These are phyloP conservation scores for Myotisia sp. DNA, from an alignment of 2,329 filamentous ascomycete genomes.

Conservation along the genomic window DNA sequence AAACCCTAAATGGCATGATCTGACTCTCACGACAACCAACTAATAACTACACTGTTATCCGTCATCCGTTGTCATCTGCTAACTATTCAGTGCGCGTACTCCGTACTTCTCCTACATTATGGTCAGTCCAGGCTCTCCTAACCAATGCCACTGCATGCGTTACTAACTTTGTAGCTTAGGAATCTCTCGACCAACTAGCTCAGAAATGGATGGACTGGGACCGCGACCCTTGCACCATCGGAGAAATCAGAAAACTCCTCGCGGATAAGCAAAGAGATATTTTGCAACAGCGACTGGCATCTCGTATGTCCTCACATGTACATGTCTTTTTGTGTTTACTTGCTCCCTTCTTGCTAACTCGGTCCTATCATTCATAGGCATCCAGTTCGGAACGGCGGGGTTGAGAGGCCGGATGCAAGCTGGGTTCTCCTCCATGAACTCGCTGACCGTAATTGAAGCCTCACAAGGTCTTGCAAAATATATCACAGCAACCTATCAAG, in stretches of 20 bases:
- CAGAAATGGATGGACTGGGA: conserved; percentile 46
- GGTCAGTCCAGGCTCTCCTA: too few relatives aligned
- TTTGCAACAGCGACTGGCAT: conserved; percentile 39
- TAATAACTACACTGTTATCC: too few relatives aligned
- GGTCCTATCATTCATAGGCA: conserved; percentile 25
- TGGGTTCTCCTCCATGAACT: conserved; percentile 49
- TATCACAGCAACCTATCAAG: conserved; percentile 33
- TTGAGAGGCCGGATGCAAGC: conserved; percentile 51
- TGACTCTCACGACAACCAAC: too few relatives aligned
- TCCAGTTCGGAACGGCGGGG: conserved; percentile 49
- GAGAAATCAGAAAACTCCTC: conserved; percentile 41
- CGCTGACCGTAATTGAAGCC: conserved; percentile 46
- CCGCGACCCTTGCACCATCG: conserved; percentile 38
- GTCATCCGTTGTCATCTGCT: background rate
- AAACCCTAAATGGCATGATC: too few relatives aligned
- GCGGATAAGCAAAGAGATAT: conserved; percentile 32
- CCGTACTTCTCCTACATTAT: background rate
- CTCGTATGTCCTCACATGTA: conserved; percentile 24
- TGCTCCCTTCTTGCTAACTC: conserved; percentile 2
- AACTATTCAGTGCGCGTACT: background rate
- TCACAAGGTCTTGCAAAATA: conserved; percentile 52
- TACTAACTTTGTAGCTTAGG: conserved; percentile 18
- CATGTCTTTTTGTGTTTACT: background rate
- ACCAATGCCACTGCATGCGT: too few relatives aligned
- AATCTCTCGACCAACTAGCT: conserved; percentile 29